A percentile compares a stretch with the other conserved stretches of the same genome.
phyloP scores from a whole-genome alignment of 805 yeast genomes.

The Wickerhamomyces kurtzmanii region DNA sequence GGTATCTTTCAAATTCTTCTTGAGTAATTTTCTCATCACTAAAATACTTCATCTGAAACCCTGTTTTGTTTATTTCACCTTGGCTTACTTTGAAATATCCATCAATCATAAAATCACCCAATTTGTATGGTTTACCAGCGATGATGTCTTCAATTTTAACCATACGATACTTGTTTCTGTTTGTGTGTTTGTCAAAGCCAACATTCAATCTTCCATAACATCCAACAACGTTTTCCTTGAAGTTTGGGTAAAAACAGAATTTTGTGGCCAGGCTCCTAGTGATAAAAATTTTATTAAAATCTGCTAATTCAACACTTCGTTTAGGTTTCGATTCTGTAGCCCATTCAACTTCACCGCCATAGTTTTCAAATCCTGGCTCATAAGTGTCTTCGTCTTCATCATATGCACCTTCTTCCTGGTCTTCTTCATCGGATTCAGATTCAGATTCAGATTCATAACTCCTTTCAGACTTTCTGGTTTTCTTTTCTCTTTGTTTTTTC shows the following conservation, averaged over 20 bases:
- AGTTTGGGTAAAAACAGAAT: conserved; percentile 75
- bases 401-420: conserved; percentile 27
- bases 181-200: conserved; percentile 55
- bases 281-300: conserved; percentile 63
- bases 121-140: conserved; percentile 37
- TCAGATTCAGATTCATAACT: conserved; percentile 35
- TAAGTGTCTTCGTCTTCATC: conserved; percentile 34
- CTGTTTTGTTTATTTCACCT: conserved; percentile 62
- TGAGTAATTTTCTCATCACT: conserved; percentile 67
- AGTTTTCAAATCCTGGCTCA: conserved; percentile 31
- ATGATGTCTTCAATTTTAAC: conserved; percentile 68
- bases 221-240: conserved; percentile 58
- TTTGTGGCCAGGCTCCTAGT: conserved; percentile 72
- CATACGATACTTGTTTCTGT: conserved; percentile 66
- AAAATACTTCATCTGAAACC: conserved; percentile 68
- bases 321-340: conserved; percentile 32
- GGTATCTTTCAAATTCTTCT: conserved; percentile 69
- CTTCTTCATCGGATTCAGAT: conserved; percentile 24
- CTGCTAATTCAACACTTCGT: conserved; percentile 40
- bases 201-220: conserved; percentile 79
- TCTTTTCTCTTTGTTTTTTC: conserved; percentile 66
- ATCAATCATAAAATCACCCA: conserved; percentile 40
- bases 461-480: conserved; percentile 30
- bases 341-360: conserved; percentile 38
- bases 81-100: conserved; percentile 68